These are phyloP conservation scores for Calonectria crousiana DNA, from an alignment of 2,329 filamentous ascomycete genomes.

Conservation along the genomic window DNA sequence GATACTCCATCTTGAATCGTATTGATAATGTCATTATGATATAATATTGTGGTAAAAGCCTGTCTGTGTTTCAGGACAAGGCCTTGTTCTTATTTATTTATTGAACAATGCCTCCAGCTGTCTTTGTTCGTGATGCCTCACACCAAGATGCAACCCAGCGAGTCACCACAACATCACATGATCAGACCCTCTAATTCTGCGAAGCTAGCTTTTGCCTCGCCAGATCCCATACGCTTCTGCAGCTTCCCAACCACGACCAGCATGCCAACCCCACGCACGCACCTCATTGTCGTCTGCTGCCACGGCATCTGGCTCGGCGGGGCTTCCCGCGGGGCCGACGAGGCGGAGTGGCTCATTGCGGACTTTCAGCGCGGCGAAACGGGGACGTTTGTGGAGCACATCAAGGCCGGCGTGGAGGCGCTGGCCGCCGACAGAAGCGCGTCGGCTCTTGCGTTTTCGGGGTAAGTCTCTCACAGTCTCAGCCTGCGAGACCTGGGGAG, in stretches of 20 bases:
- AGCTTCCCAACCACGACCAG: constrained; percentile 28
- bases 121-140: neutral
- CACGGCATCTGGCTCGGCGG: constrained; percentile 82
- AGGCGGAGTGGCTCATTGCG: constrained; percentile 79
- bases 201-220: neutral
- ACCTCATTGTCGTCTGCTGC: constrained; percentile 85
- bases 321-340: constrained; percentile 61
- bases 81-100: neutral
- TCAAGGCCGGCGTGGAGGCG: constrained; percentile 71
- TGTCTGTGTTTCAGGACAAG: neutral
- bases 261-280: constrained; percentile 48
- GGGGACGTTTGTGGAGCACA: constrained; percentile 82
- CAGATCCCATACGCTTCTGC: neutral
- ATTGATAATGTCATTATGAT: neutral
- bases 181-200: constrained; percentile 37
- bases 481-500: too few species aligned
- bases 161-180: constrained; percentile 41
- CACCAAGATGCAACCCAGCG: neutral
- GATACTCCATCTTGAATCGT: neutral
- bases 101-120: neutral
- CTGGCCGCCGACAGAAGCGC: constrained; percentile 58
- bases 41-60: neutral
- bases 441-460: constrained; percentile 77
- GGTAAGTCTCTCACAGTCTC: constrained; percentile 58
- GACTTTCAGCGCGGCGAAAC: constrained; percentile 84